phyloP scores from a whole-genome alignment of 768 basidiomycete genomes.

The Sarcodon aspratus region DNA sequence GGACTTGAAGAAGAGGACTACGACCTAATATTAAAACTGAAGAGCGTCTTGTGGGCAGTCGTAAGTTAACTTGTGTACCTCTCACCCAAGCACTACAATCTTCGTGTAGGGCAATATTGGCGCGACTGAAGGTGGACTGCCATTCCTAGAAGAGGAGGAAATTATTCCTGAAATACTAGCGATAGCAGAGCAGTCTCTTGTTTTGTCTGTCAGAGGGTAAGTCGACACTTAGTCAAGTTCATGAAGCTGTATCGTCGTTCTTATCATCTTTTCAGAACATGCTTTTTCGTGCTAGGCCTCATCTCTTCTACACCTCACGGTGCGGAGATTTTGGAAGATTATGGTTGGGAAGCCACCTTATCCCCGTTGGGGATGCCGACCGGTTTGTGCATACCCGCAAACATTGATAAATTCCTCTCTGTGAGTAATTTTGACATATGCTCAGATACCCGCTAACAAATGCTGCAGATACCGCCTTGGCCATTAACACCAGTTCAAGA shows the following conservation, averaged over 20 bases:
- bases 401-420: conserved; percentile 68
- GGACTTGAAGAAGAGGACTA: conserved; percentile 75
- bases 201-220: conserved; percentile 90
- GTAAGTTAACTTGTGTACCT: conserved; percentile 34
- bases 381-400: conserved; percentile 83
- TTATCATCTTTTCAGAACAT: conserved; percentile 50
- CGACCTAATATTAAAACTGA: conserved; percentile 79
- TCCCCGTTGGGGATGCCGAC: conserved; percentile 81
- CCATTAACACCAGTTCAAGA: conserved; percentile 21
- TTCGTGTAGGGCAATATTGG: conserved; percentile 80
- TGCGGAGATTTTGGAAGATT: conserved; percentile 87
- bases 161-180: conserved; percentile 83
- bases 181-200: conserved; percentile 81
- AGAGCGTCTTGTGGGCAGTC: conserved; percentile 95
- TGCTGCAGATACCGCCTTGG: conserved; percentile 65
- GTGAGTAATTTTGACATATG: conserved; percentile 26
- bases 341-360: conserved; percentile 85
- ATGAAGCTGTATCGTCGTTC: neutral
- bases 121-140: conserved; percentile 81
- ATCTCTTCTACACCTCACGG: conserved; percentile 89
- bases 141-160: conserved; percentile 92
- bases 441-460: neutral
- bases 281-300: conserved; percentile 90
- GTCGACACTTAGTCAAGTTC: conserved; percentile 13
- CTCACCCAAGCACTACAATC: neutral